Evolutionary conservation across 2,329 filamentous ascomycete species (phyloP).

Genomic region (Aspergillus arachidicola): DNA sequence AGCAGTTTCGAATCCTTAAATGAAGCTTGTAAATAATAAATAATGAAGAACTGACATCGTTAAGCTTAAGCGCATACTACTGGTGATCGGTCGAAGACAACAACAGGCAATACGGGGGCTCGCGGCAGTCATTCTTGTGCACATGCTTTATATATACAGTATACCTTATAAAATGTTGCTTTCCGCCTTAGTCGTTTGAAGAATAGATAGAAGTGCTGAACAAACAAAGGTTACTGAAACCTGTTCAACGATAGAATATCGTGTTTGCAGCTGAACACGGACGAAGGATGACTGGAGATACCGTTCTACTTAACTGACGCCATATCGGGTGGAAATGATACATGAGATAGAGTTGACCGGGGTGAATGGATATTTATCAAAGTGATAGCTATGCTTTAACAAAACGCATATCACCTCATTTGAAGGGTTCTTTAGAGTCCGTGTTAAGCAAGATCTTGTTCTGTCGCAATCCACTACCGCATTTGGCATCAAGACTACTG

Average conservation of each 20-base stretch:
- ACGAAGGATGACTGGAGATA: background rate
- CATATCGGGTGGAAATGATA: background rate
- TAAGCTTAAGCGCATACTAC: no score
- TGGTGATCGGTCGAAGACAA: no score
- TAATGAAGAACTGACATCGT: no score
- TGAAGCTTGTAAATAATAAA: no score
- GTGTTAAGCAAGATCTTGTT: background rate
- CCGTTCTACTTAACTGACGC: background rate
- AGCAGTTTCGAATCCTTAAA: no score
- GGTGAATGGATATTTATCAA: no score
- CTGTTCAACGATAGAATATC: background rate
- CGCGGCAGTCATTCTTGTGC: no score
- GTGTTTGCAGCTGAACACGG: background rate
- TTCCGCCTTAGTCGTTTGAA: background rate
- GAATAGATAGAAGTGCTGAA: background rate
- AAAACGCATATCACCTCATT: no score
- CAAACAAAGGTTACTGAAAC: background rate
- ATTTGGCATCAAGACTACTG: background rate
- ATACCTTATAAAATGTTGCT: background rate
- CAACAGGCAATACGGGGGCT: no score
- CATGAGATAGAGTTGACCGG: background rate
- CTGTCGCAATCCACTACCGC: background rate
- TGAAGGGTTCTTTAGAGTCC: no score
- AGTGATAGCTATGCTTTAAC: no score
- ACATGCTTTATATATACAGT: background rate